A percentile compares a stretch with the other conserved stretches of the same genome.
phyloP scores from a whole-genome alignment of 108 stramenopile genomes.

The Stephanodiscus minutulus region DNA sequence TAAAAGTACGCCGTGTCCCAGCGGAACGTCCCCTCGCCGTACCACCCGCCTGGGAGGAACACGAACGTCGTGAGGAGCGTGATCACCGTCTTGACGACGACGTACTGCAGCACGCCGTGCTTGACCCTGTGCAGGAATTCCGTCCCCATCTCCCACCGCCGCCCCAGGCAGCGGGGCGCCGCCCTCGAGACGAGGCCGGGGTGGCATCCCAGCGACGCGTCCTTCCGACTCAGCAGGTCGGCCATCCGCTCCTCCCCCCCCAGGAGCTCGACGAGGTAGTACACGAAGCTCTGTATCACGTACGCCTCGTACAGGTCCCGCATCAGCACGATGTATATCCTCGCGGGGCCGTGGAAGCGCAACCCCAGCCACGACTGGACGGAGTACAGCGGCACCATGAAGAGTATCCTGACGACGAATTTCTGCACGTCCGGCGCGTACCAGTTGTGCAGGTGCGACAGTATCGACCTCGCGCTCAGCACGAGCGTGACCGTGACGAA shows the following conservation, averaged over 20 bases:
- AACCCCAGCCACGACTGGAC: constrained; percentile 64
- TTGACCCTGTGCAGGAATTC: constrained; percentile 88
- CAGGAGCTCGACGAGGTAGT: constrained; percentile 68
- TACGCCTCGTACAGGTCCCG: constrained; percentile 81
- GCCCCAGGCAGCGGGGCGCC: constrained; percentile 18
- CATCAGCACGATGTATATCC: constrained; percentile 61
- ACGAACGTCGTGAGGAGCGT: constrained; percentile 73
- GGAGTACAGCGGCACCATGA: constrained; percentile 82
- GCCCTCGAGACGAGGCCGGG: constrained; percentile 42
- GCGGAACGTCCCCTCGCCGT: constrained; percentile 82
- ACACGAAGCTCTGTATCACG: constrained; percentile 76
- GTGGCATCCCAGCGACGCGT: constrained; percentile 56
- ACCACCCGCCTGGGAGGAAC: constrained; percentile 66
- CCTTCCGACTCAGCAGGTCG: constrained; percentile 59
- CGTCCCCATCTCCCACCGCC: constrained; percentile 73
- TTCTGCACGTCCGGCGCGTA: constrained; percentile 69
- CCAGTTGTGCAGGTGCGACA: constrained; percentile 68
- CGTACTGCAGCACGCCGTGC: constrained; percentile 95
- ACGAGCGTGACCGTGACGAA: constrained; percentile 81
- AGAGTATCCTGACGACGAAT: constrained; percentile 79
- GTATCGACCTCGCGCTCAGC: constrained; percentile 68
- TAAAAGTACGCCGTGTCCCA: constrained; percentile 79
- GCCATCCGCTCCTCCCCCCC: constrained; percentile 73
- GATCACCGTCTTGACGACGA: constrained; percentile 82
- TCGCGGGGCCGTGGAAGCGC: constrained; percentile 51